Percentiles rank a stretch among this genome's conserved stretches.
Evolutionary conservation across 192 early-diverging fungal genomes (phyloP).

Genomic region (Piromyces finnis): DNA sequence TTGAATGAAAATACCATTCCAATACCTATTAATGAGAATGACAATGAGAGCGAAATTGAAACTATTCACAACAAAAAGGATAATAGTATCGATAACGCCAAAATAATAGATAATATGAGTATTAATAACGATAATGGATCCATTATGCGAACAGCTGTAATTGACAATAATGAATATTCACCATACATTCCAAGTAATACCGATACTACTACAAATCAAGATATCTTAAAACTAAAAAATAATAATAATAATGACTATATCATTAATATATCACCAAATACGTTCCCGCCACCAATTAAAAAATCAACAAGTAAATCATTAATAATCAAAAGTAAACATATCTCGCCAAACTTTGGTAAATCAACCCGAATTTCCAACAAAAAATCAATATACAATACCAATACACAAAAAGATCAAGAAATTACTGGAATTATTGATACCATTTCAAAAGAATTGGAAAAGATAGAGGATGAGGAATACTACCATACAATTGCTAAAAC

Average conservation of each 20-base stretch:
- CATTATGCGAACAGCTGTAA: neutral
- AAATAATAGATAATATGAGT: too few species aligned
- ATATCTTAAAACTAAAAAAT: neutral
- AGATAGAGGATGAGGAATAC: neutral
- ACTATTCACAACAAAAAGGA: too few species aligned
- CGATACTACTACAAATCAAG: neutral
- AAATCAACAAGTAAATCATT: too few species aligned
- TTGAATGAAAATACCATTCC: neutral
- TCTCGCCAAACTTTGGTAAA: neutral
- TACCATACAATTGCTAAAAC: neutral
- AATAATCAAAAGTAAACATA: too few species aligned
- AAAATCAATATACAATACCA: neutral
- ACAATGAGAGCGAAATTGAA: neutral
- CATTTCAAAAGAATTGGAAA: neutral
- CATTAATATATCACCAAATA: neutral
- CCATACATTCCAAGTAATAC: neutral
- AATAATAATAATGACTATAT: neutral
- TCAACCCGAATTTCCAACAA: neutral
- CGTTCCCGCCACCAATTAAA: too few species aligned
- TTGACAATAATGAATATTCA: neutral
- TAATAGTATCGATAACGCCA: too few species aligned
- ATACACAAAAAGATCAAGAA: neutral
- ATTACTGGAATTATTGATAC: neutral
- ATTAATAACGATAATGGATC: neutral
- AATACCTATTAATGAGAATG: neutral